Evolutionary conservation across 2,329 filamentous ascomycete genomes (phyloP).

Genomic region (Talaromyces piceae): DNA sequence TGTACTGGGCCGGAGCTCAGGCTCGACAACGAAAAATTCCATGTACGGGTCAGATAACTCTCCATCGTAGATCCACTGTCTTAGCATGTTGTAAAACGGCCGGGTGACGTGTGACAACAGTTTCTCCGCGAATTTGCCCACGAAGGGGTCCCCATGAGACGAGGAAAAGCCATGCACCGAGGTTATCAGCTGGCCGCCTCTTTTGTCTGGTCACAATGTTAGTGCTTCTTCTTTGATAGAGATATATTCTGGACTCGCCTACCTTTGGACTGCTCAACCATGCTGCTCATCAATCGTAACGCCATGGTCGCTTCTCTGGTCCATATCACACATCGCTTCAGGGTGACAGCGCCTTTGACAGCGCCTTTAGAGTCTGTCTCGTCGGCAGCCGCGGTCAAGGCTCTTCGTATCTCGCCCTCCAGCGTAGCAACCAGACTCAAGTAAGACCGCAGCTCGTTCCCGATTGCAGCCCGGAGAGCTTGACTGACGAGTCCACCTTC

Average conservation of each 20-base stretch:
- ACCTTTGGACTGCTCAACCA: slow-evolving; percentile 82
- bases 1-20: slow-evolving; percentile 49
- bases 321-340: slow-evolving; percentile 96
- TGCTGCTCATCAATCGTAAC: slow-evolving; percentile 82
- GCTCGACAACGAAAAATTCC: slow-evolving; percentile 92
- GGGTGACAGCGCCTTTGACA: slow-evolving; percentile 79
- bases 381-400: slow-evolving; percentile 59
- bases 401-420: slow-evolving; percentile 82
- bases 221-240: background rate
- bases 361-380: slow-evolving; percentile 59
- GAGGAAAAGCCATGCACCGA: slow-evolving; percentile 89
- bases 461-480: slow-evolving; percentile 81
- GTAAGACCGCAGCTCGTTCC: slow-evolving; percentile 78
- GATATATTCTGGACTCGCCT: slow-evolving; percentile 20
- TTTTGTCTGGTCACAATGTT: slow-evolving; percentile 44
- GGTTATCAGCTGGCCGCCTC: slow-evolving; percentile 85
- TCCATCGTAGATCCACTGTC: slow-evolving; percentile 96
- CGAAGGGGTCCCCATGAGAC: slow-evolving; percentile 90
- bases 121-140: slow-evolving; percentile 85
- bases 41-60: slow-evolving; percentile 93
- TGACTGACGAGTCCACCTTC: slow-evolving; percentile 83
- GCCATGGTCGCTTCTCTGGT: slow-evolving; percentile 96
- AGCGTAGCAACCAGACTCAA: slow-evolving; percentile 83
- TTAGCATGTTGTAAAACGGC: slow-evolving; percentile 93
- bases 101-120: slow-evolving; percentile 78